Conservation (phyloP, 1,139 yeast genomes). For the Diutina catenulata region DNA sequence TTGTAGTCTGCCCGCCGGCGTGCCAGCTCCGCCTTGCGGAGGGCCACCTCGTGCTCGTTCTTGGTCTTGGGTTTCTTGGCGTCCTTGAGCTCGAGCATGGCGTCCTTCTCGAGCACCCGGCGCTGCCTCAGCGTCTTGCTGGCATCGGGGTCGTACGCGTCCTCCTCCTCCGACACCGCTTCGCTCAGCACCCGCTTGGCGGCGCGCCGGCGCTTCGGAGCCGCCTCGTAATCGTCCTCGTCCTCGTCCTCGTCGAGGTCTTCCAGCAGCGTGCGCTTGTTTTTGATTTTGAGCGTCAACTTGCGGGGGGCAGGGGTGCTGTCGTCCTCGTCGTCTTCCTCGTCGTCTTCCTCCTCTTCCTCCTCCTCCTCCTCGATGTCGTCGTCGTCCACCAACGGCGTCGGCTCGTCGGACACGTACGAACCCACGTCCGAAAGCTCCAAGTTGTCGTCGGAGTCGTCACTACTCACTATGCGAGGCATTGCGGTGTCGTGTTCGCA, state of each 20-base stretch:
- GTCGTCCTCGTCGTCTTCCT: slow-evolving; percentile 10
- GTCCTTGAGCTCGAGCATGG: slow-evolving; percentile 23
- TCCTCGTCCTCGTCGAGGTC: slow-evolving; percentile 6
- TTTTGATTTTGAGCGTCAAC: not conserved
- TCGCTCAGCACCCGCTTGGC: slow-evolving; percentile 6
- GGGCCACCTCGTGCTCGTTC: slow-evolving; percentile 75
- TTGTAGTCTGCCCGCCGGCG: slow-evolving; percentile 80
- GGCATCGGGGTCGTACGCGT: slow-evolving; percentile 2
- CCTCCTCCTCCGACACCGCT: slow-evolving; percentile 6
- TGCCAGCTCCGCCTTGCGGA: slow-evolving; percentile 79
- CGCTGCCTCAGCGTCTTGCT: slow-evolving; percentile 10
- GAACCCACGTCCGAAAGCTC: slow-evolving; percentile 5
- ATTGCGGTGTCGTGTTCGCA: no score
- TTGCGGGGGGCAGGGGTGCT: not conserved
- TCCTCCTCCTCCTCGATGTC: slow-evolving; percentile 24
- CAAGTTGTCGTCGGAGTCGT: slow-evolving; percentile 1
- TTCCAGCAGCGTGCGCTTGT: not conserved
- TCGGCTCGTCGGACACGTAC: not conserved
- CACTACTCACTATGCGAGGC: slow-evolving; percentile 1
- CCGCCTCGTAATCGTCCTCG: not conserved
- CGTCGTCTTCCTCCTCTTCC: slow-evolving; percentile 12
- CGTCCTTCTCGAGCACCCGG: slow-evolving; percentile 18
- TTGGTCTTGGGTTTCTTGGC: slow-evolving; percentile 25
- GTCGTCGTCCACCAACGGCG: slow-evolving; percentile 15
- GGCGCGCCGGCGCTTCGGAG: not conserved